Percentiles rank a stretch among this genome's conserved stretches.
Evolutionary conservation across 768 basidiomycete species (phyloP).

Genomic region (Boletellus ananas): DNA sequence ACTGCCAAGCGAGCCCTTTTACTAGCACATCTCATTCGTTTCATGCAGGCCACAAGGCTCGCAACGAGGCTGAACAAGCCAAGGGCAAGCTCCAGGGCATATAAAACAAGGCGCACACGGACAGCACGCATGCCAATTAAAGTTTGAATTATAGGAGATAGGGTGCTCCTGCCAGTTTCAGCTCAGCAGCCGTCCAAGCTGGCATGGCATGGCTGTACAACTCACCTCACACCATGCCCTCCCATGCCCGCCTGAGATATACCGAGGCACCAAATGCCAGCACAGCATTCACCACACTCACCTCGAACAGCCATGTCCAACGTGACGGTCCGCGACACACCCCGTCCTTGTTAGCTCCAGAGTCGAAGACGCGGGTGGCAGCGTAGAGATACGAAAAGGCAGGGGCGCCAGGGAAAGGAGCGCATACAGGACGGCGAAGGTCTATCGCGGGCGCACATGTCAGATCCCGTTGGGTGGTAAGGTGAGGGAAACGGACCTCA

Average conservation of each 20-base stretch:
- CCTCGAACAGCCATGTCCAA: constrained; percentile 64
- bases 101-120: too few relatives aligned
- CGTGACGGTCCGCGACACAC: constrained; percentile 58
- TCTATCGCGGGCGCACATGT: neutral
- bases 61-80: too few relatives aligned
- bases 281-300: constrained; percentile 41
- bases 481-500: constrained; percentile 47
- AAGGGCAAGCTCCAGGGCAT: too few relatives aligned
- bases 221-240: constrained; percentile 42
- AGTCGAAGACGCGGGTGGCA: constrained; percentile 41
- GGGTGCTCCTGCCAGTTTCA: neutral
- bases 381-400: constrained; percentile 80
- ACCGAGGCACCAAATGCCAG: constrained; percentile 43
- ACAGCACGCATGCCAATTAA: too few relatives aligned
- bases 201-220: too few relatives aligned
- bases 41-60: too few relatives aligned
- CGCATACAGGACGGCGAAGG: constrained; percentile 71
- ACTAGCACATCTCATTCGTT: too few relatives aligned
- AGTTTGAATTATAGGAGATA: too few relatives aligned
- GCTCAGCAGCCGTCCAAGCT: too few relatives aligned
- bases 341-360: constrained; percentile 10
- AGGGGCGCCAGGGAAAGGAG: constrained; percentile 72
- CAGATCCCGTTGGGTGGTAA: neutral
- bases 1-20: too few relatives aligned
- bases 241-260: constrained; percentile 64